A percentile compares a stretch with the other conserved stretches of the same genome.
Evolutionary conservation across 2,329 filamentous ascomycete genomes (phyloP).

Genomic region (Acephala macrosclerotiorum): DNA sequence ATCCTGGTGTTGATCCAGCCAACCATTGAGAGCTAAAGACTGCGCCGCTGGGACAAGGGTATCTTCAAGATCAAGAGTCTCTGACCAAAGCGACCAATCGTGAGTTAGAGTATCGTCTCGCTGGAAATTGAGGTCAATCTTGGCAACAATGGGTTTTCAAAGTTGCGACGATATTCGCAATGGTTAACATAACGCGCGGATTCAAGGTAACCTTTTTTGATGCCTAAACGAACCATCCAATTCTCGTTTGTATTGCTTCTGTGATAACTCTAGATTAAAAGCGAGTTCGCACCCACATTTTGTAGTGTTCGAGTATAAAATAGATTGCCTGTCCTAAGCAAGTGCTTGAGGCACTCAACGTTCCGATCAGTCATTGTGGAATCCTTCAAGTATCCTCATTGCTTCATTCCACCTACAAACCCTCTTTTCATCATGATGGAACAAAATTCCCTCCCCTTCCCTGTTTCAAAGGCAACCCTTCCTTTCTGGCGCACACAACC

Average conservation of each 20-base stretch:
- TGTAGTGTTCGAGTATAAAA: not conserved
- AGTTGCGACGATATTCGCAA: too few relatives aligned
- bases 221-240: not conserved
- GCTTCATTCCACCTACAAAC: not conserved
- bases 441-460: slow-evolving; percentile 13
- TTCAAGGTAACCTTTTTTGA: not conserved
- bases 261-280: not conserved
- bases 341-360: not conserved
- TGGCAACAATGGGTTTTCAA: too few relatives aligned
- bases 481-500: slow-evolving; percentile 32
- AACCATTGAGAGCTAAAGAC: too few relatives aligned
- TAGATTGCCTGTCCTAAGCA: not conserved
- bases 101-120: too few relatives aligned
- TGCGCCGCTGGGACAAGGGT: too few relatives aligned
- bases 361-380: too few relatives aligned
- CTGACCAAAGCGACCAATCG: too few relatives aligned
- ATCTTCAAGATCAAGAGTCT: too few relatives aligned
- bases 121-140: too few relatives aligned
- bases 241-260: not conserved
- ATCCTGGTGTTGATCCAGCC: too few relatives aligned
- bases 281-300: not conserved
- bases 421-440: not conserved
- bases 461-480: slow-evolving; percentile 25
- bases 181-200: too few relatives aligned
- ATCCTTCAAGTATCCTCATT: not conserved